These are phyloP conservation scores for Taphrina confusa DNA, from an alignment of 1,139 yeast species.

Conservation along the genomic window DNA sequence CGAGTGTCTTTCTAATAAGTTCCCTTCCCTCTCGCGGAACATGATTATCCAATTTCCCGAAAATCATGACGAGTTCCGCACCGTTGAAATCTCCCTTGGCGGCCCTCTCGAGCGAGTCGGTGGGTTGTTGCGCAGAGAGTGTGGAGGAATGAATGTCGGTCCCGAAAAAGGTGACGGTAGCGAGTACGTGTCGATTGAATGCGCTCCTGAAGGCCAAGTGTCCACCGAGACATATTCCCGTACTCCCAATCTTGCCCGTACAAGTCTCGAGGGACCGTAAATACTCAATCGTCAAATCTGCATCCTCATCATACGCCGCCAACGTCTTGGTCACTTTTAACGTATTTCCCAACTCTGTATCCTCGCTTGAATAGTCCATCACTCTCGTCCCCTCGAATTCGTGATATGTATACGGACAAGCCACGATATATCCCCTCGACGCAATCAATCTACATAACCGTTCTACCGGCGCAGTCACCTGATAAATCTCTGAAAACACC, in stretches of 20 bases:
- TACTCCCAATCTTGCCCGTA: slow-evolving; percentile 73
- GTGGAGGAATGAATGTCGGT: slow-evolving; percentile 74
- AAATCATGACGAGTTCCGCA: slow-evolving; percentile 55
- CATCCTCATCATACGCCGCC: slow-evolving; percentile 76
- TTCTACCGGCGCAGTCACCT: slow-evolving; percentile 69
- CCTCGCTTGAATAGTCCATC: slow-evolving; percentile 67
- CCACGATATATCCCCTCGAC: slow-evolving; percentile 75
- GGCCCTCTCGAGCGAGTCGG: slow-evolving; percentile 63
- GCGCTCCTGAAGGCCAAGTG: slow-evolving; percentile 76
- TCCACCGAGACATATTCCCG: slow-evolving; percentile 88
- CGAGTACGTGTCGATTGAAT: slow-evolving; percentile 63
- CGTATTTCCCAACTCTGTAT: slow-evolving; percentile 72
- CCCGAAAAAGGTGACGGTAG: slow-evolving; percentile 76
- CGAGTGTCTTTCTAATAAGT: slow-evolving; percentile 62
- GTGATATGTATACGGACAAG: slow-evolving; percentile 77
- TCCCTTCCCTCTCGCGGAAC: slow-evolving; percentile 80
- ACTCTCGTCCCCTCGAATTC: slow-evolving; percentile 67
- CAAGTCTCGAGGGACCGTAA: slow-evolving; percentile 61
- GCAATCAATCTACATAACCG: slow-evolving; percentile 78
- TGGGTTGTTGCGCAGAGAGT: slow-evolving; percentile 63
- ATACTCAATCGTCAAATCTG: slow-evolving; percentile 63
- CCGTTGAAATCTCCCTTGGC: slow-evolving; percentile 57
- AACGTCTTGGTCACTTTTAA: slow-evolving; percentile 69
- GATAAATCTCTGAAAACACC: slow-evolving; percentile 75
- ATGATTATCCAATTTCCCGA: slow-evolving; percentile 78